These are phyloP conservation scores for Phascolomyces articulosus DNA, from an alignment of 371 early-diverging fungal species.

Conservation along the genomic window DNA sequence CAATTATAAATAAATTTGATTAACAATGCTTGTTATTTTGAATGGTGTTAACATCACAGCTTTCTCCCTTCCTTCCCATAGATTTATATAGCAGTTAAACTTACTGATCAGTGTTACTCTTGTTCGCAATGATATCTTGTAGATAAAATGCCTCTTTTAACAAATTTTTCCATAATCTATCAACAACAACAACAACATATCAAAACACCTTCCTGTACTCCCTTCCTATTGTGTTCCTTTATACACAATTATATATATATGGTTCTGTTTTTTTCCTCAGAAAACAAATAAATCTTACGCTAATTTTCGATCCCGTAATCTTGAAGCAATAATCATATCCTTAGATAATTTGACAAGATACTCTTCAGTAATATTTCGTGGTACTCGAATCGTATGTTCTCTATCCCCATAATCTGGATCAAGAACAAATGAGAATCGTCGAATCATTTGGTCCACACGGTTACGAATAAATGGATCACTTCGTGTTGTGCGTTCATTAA, in stretches of 20 bases:
- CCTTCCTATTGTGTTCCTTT: neutral
- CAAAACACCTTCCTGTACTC: neutral
- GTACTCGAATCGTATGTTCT: slow-evolving; percentile 35
- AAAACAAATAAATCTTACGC: slow-evolving; percentile 58
- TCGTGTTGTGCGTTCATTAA: slow-evolving; percentile 25
- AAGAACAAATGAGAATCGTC: slow-evolving; percentile 51
- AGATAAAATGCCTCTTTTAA: slow-evolving; percentile 67
- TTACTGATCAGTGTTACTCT: slow-evolving; percentile 60
- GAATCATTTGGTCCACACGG: slow-evolving; percentile 57
- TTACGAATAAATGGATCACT: slow-evolving; percentile 48
- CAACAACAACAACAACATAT: neutral
- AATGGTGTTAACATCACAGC: no score
- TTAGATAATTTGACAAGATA: slow-evolving; percentile 55
- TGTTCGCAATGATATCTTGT: slow-evolving; percentile 75
- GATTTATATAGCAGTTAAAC: slow-evolving; percentile 5
- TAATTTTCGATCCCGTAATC: slow-evolving; percentile 62
- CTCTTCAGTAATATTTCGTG: slow-evolving; percentile 56
- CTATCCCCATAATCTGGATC: slow-evolving; percentile 32
- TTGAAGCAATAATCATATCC: slow-evolving; percentile 61
- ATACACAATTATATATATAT: neutral
- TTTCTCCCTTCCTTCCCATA: no score
- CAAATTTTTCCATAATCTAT: slow-evolving; percentile 70
- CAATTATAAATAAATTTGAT: no score
- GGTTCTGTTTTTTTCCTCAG: no score
- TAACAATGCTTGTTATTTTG: no score